Percentiles rank a stretch among this genome's conserved stretches.
These are phyloP conservation scores for Telfairia occidentalis DNA, from an alignment of 331 rosid genomes.

Conservation along the genomic window DNA sequence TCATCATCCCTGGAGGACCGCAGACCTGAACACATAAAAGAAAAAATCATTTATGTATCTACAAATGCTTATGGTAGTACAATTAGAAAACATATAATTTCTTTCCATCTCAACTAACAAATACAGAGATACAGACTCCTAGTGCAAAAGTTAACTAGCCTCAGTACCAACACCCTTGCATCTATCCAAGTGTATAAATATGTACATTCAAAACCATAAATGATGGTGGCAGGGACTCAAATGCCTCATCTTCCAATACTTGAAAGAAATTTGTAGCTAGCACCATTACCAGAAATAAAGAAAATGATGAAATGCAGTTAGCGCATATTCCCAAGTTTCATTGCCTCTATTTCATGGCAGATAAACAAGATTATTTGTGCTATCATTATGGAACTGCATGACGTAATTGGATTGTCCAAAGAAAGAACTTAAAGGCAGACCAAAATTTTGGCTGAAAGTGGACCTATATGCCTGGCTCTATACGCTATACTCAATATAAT, in stretches of 20 bases:
- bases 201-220: not conserved
- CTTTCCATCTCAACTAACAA: not conserved
- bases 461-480: not conserved
- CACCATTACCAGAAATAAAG: not conserved
- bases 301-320: not conserved
- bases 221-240: not conserved
- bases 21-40: slow-evolving; percentile 54
- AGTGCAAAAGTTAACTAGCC: not conserved
- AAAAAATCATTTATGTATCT: not conserved
- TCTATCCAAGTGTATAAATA: not conserved
- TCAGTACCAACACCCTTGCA: not conserved
- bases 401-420: not conserved
- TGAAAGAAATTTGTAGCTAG: not conserved
- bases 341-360: not conserved
- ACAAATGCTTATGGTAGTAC: not conserved
- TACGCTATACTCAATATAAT: not conserved
- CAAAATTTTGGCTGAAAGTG: not conserved
- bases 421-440: not conserved
- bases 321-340: not conserved
- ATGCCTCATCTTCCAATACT: not conserved
- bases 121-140: not conserved
- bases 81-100: not conserved
- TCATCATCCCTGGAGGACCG: slow-evolving; percentile 96
- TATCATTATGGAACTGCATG: not conserved
- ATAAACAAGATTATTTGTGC: not conserved